Percentiles rank a stretch among this genome's conserved stretches.
Evolutionary conservation across 164 flowering plant genomes (phyloP).

Genomic region (Umbellularia californica): DNA sequence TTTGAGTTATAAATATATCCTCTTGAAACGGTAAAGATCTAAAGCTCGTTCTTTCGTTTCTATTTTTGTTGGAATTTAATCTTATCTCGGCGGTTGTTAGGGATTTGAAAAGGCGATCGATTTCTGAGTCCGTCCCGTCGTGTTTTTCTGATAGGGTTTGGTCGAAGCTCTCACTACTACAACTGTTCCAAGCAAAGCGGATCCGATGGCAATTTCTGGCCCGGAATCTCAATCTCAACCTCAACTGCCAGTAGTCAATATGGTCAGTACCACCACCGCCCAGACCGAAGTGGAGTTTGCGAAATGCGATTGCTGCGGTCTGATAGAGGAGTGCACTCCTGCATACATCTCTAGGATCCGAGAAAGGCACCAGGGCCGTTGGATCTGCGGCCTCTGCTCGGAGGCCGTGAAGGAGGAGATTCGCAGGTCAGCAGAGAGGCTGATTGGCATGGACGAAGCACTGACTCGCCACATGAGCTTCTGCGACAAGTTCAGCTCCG

Average conservation of each 20-base stretch:
- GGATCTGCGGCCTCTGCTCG: conserved; percentile 88
- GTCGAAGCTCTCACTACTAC: conserved; percentile 29
- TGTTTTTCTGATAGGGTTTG: background rate
- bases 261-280: background rate
- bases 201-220: conserved; percentile 33
- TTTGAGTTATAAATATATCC: background rate
- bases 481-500: conserved; percentile 46
- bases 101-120: background rate
- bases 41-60: background rate
- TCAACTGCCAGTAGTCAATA: conserved; percentile 17
- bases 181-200: conserved; percentile 25
- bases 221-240: conserved; percentile 31
- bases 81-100: background rate
- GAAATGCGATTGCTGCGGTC: conserved; percentile 75
- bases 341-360: conserved; percentile 55
- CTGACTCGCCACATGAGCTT: conserved; percentile 57
- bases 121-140: background rate
- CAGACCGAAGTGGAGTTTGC: conserved; percentile 50
- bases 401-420: conserved; percentile 82
- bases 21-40: background rate
- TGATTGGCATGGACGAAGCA: conserved; percentile 80
- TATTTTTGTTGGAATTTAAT: background rate
- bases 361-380: conserved; percentile 54
- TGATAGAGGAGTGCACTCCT: conserved; percentile 78
- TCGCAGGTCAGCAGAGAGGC: conserved; percentile 36